Evolutionary conservation across 208 protist species (phyloP).

Genomic region (Acanthamoeba royreba): DNA sequence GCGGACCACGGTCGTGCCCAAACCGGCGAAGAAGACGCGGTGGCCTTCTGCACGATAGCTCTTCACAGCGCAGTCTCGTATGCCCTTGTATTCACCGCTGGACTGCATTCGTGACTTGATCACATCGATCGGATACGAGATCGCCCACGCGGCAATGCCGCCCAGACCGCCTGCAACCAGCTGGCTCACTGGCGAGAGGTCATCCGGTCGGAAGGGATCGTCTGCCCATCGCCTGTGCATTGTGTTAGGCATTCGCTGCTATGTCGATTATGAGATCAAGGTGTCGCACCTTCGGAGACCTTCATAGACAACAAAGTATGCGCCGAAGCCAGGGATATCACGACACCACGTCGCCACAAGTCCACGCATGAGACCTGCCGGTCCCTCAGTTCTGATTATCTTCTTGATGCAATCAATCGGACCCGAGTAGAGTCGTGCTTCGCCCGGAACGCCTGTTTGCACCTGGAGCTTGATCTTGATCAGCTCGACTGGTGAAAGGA

Average conservation of each 20-base stretch:
- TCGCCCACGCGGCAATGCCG: not conserved
- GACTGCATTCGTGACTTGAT: conserved; percentile 30
- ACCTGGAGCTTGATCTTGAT: conserved; percentile 39
- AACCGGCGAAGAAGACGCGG: not conserved
- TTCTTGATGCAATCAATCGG: conserved; percentile 64
- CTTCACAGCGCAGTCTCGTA: not conserved
- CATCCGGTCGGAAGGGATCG: not conserved
- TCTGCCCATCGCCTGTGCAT: not conserved
- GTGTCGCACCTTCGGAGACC: not conserved
- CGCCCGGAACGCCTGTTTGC: not conserved
- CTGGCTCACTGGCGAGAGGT: not conserved
- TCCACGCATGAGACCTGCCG: conserved; percentile 35
- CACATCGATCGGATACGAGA: conserved; percentile 3
- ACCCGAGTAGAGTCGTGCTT: conserved; percentile 34
- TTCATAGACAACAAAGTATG: conserved; percentile 63
- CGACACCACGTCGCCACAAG: conserved; percentile 53
- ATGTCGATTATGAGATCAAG: not conserved
- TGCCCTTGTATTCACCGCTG: not conserved
- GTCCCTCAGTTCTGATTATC: conserved; percentile 14
- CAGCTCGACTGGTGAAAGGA: not conserved
- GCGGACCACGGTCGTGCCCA: not conserved
- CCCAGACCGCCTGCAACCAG: not conserved
- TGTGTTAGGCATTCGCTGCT: not conserved
- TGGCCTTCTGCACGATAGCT: not conserved
- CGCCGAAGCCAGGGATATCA: conserved; percentile 44